Conservation (phyloP, 2,329 filamentous ascomycete species). For the Ophiostoma pallidulum region DNA sequence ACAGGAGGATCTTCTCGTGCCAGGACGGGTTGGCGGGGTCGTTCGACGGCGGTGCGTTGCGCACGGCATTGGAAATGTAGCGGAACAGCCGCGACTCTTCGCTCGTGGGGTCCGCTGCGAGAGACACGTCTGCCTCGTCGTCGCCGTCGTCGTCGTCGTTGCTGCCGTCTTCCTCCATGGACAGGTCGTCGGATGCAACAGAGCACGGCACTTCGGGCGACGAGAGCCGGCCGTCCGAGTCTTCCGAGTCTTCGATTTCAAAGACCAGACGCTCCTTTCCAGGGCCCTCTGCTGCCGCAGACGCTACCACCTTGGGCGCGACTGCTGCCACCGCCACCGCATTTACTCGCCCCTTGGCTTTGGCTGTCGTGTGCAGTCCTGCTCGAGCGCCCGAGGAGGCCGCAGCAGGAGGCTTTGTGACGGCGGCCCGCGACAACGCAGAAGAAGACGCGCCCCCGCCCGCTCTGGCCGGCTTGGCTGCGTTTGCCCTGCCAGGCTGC, state of each 20-base stretch:
- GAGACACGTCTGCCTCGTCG: conserved; percentile 27
- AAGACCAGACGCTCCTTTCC: conserved; percentile 19
- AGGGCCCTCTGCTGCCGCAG: conserved; percentile 13
- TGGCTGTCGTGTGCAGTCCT: not conserved
- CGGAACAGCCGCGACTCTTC: conserved; percentile 38
- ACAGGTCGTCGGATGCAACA: conserved; percentile 17
- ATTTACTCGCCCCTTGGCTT: not conserved
- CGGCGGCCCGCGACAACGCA: not conserved
- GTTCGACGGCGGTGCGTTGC: conserved; percentile 37
- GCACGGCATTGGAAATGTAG: conserved; percentile 47
- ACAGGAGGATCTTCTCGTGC: conserved; percentile 89
- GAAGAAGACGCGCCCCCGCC: no score
- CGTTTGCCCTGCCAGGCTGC: no score
- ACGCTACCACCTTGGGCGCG: no score
- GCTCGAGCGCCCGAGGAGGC: not conserved
- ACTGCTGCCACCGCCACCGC: no score
- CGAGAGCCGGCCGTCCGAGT: conserved; percentile 29
- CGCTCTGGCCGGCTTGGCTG: no score
- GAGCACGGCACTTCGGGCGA: conserved; percentile 18
- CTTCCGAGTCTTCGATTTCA: conserved; percentile 16
- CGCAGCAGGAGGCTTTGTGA: not conserved
- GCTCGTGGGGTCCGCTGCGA: conserved; percentile 27
- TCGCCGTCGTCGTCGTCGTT: conserved; percentile 25
- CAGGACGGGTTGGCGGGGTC: conserved; percentile 54
- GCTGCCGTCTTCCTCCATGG: conserved; percentile 34